These are phyloP conservation scores for Phyllosticta citribraziliensis DNA, from an alignment of 2,329 filamentous ascomycete species.

Conservation along the genomic window DNA sequence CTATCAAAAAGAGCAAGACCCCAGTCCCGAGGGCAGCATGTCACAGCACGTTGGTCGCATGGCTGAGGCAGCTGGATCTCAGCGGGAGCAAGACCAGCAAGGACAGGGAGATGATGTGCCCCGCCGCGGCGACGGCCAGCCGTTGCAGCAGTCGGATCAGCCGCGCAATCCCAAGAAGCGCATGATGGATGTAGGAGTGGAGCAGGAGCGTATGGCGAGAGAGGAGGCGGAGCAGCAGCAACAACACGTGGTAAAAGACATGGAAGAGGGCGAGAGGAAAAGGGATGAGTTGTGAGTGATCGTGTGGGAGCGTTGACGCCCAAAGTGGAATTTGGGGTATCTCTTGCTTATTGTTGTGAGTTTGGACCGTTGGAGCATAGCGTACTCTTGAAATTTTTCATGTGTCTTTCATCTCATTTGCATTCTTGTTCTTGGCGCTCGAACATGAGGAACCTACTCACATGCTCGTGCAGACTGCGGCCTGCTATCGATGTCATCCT, in stretches of 20 bases:
- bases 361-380: no score
- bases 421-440: no score
- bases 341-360: neutral
- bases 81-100: conserved; percentile 14
- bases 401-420: no score
- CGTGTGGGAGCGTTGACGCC: neutral
- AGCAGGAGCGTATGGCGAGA: conserved; percentile 16
- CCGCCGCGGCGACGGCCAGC: conserved; percentile 36
- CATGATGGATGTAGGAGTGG: conserved; percentile 45
- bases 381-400: no score
- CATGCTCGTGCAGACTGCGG: no score
- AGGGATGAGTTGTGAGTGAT: conserved; percentile 21
- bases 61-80: conserved; percentile 24
- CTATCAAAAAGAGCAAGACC: conserved; percentile 22
- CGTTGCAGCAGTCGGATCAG: conserved; percentile 31
- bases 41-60: conserved; percentile 35
- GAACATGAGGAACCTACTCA: no score
- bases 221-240: conserved; percentile 9
- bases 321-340: neutral
- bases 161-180: conserved; percentile 51
- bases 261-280: neutral
- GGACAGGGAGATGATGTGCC: conserved; percentile 20
- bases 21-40: conserved; percentile 24
- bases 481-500: no score
- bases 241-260: neutral